Evolutionary conservation across 2,329 filamentous ascomycete species (phyloP).

Genomic region (Fusarium bactridioides): DNA sequence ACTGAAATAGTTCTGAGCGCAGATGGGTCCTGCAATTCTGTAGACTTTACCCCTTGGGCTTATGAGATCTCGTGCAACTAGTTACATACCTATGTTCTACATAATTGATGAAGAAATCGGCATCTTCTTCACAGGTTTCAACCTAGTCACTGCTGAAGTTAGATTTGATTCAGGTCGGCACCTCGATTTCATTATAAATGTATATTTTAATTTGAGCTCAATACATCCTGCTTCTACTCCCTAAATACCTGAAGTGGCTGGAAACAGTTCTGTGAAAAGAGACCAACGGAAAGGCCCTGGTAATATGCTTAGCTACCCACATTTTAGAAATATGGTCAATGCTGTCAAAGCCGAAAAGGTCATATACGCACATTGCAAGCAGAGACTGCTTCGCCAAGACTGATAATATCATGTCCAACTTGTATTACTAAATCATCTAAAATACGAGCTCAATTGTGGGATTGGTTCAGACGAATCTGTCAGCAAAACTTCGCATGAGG

Average conservation of each 20-base stretch:
- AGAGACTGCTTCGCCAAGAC: background rate
- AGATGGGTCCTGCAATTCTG: background rate
- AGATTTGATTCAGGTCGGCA: no score
- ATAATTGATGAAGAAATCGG: fast-evolving
- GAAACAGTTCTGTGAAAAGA: fast-evolving
- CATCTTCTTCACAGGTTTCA: background rate
- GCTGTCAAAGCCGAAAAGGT: background rate
- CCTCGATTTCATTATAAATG: fast-evolving
- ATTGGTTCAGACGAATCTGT: background rate
- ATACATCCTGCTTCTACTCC: no score
- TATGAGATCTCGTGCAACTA: background rate
- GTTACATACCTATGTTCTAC: no score
- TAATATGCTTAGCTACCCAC: no score
- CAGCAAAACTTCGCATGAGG: background rate
- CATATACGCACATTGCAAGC: background rate
- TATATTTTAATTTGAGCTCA: background rate
- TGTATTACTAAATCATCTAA: fast-evolving
- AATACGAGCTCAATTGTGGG: background rate
- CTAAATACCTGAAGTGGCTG: fast-evolving
- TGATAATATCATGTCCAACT: fast-evolving
- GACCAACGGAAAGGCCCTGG: background rate
- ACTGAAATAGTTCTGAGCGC: background rate
- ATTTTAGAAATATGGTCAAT: background rate
- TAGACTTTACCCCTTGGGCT: background rate
- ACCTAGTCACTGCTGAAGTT: no score